A percentile compares a stretch with the other conserved stretches of the same genome.
Conservation (phyloP, 2,329 filamentous ascomycete genomes). For the Alternaria gaisen region DNA sequence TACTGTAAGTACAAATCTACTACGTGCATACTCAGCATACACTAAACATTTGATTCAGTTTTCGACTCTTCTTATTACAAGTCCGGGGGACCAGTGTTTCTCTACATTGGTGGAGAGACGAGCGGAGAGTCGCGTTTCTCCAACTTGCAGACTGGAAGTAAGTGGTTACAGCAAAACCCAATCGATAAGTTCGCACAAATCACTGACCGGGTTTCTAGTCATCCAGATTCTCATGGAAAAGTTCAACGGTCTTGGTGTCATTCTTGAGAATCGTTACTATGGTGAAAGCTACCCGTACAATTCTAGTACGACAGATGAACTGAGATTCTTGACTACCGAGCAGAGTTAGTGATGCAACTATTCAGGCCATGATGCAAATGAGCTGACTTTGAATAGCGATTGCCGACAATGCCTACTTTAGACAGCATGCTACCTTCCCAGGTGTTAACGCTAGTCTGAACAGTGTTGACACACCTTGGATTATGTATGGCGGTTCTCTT, state of each 20-base stretch:
- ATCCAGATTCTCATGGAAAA: constrained; percentile 64
- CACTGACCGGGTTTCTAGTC: constrained; percentile 38
- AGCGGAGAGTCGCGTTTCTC: constrained; percentile 51
- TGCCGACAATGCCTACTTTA: constrained; percentile 63
- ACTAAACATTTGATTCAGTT: constrained; percentile 26
- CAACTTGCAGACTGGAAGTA: constrained; percentile 54
- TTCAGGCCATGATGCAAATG: fast-evolving
- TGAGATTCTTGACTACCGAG: constrained; percentile 61
- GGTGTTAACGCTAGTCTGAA: constrained; percentile 55
- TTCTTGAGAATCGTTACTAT: constrained; percentile 63
- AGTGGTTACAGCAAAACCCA: constrained; percentile 5
- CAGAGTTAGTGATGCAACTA: constrained; percentile 46
- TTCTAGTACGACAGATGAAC: constrained; percentile 59
- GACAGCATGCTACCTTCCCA: constrained; percentile 58
- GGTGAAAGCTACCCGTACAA: constrained; percentile 60
- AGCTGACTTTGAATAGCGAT: constrained; percentile 44
- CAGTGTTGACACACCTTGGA: constrained; percentile 58
- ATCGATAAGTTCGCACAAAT: background rate
- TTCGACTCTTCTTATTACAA: constrained; percentile 64
- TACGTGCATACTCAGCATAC: no score
- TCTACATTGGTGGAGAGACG: constrained; percentile 60
- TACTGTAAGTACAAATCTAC: constrained; percentile 49
- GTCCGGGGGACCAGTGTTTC: constrained; percentile 61
- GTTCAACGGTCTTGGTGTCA: constrained; percentile 63
- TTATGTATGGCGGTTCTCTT: constrained; percentile 57